A percentile compares a stretch with the other conserved stretches of the same genome.
phyloP scores from a whole-genome alignment of 495 filamentous ascomycete species.

The Lindgomyces ingoldianus region DNA sequence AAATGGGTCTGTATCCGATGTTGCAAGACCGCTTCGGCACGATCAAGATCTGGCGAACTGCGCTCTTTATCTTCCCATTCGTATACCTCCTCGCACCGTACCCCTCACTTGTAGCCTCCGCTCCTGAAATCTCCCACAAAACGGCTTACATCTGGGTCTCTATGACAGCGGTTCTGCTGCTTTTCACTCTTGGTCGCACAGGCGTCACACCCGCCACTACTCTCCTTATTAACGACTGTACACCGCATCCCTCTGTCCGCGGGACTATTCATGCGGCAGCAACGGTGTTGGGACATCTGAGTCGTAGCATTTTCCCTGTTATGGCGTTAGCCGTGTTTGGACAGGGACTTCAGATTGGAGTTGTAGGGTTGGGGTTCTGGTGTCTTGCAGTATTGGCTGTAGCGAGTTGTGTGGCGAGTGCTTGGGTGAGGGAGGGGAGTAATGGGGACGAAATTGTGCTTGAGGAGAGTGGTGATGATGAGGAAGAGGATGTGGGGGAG shows the following conservation, averaged over 20 bases:
- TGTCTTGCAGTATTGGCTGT: conserved; percentile 15
- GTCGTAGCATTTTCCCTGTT: conserved; percentile 16
- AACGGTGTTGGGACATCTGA: conserved; percentile 16
- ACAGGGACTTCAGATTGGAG: conserved; percentile 7
- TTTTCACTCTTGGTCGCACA: conserved; percentile 12
- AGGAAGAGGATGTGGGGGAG: too few species aligned
- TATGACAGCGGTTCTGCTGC: not conserved
- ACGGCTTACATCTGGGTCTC: conserved; percentile 1
- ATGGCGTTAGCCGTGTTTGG: conserved; percentile 11
- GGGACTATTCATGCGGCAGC: conserved; percentile 22
- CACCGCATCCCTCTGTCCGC: conserved; percentile 14
- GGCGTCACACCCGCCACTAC: conserved; percentile 16
- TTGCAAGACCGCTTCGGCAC: conserved; percentile 19
- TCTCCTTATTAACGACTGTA: conserved; percentile 23
- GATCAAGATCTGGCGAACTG: conserved; percentile 19
- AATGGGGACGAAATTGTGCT: conserved; percentile 6
- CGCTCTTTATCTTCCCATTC: conserved; percentile 16
- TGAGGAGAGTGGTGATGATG: not conserved
- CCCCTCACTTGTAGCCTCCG: conserved; percentile 6
- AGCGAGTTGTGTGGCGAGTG: conserved; percentile 14
- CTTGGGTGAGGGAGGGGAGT: conserved; percentile 9
- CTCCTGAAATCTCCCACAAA: not conserved
- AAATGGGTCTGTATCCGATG: conserved; percentile 13
- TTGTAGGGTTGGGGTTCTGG: conserved; percentile 25
- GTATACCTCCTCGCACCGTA: conserved; percentile 20